Evolutionary conservation across 768 basidiomycete species (phyloP), one percentile per base, ranked within the genome.

Genomic region (Rhizopogon sp.): DNA sequence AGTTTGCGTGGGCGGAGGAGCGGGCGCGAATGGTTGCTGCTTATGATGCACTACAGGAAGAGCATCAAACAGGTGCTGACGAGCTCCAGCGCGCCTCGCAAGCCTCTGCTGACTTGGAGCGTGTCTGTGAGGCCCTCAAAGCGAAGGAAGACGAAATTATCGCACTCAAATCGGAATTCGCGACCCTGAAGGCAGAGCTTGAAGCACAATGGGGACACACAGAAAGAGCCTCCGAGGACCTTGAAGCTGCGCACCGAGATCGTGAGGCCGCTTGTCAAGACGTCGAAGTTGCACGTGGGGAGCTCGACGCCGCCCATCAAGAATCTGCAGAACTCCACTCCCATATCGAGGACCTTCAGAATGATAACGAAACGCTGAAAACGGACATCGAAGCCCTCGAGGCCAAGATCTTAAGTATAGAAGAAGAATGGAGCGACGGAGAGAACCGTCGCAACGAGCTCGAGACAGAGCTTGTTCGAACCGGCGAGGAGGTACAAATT

Each of bases 201-300:
- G 84, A 89, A 61, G 80, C 82, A 9, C 87, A 89, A 68, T 89
- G 87, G 87, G 72, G 74, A 35, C 73, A 82, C 54, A 82, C 86
- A 7, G 85, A 88, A 69, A 72, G 73, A 56, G 68, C 73, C 13
- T 70, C 72, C n/a, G 83, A 84, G 59, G 73, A 71, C 60, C 71
- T 80, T 8, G 64, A 73, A 35, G 65, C 65, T 31, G 65, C 81
- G 37, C 67, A 68, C 63, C 57, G 61, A 6, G 67, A 64, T 42
- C 57, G 76, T 37, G 31, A 33, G 31, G 11, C 35, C 11, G 35
- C 35, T 37, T 11, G 11, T 3, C 35, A 37, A 5, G 71, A 78
- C 59, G 59, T 59, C 5, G 79, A 80, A 57, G 46, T 74, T 28
- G 75, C 76, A 39, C 64, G 67, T 9, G 54, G 78, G 37, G 70